These are phyloP conservation scores for Fusarium tricinctum DNA, from an alignment of 2,329 filamentous ascomycete genomes.

Conservation along the genomic window DNA sequence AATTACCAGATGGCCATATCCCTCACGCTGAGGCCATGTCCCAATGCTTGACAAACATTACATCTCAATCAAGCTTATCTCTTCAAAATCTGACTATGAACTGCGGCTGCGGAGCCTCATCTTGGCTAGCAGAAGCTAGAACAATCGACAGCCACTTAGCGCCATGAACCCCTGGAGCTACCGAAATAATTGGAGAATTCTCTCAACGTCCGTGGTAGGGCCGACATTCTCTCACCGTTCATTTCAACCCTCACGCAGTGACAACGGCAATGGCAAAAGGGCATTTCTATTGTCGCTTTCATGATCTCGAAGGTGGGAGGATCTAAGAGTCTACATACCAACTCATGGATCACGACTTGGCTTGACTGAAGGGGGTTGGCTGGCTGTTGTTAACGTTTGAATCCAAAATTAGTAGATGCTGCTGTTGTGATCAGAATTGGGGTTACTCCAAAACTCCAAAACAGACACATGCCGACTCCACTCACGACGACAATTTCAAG, in stretches of 20 bases:
- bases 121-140: conserved; percentile 35
- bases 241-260: conserved; percentile 13
- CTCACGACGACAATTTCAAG: not conserved
- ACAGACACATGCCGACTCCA: not conserved
- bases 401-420: not conserved
- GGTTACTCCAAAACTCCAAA: conserved; percentile 18
- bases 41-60: not conserved
- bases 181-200: conserved; percentile 28
- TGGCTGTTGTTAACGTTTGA: not conserved
- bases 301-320: not conserved
- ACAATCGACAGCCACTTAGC: conserved; percentile 36
- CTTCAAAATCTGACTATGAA: not conserved
- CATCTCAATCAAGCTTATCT: conserved; percentile 18
- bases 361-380: too few species aligned
- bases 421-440: too few species aligned
- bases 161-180: conserved; percentile 32
- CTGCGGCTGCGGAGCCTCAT: conserved; percentile 30
- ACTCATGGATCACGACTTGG: not conserved
- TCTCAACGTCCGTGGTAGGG: conserved; percentile 35
- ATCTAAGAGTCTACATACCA: not conserved
- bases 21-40: not conserved
- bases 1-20: not conserved
- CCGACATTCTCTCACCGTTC: conserved; percentile 31
- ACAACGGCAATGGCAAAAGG: conserved; percentile 5
- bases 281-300: not conserved